Conservation (phyloP, 2,329 filamentous ascomycete genomes). For the Fusarium sp. region DNA sequence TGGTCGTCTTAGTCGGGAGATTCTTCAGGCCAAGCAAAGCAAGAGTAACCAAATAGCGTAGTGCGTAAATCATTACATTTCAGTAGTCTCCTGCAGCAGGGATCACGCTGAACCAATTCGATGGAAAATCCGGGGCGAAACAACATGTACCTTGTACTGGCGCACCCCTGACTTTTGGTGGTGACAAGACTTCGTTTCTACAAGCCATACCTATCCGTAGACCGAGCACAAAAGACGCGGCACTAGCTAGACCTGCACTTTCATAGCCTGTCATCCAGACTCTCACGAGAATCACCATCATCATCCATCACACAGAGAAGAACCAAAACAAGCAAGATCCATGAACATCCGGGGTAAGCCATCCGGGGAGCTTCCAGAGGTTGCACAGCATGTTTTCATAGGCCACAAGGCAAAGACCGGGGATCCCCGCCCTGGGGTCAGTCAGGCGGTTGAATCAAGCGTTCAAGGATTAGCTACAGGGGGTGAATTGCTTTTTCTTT, state of each 20-base stretch:
- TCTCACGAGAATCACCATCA: not conserved
- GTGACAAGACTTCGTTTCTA: not conserved
- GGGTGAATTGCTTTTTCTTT: conserved; percentile 25
- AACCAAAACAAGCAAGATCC: conserved; percentile 5
- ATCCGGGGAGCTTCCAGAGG: conserved; percentile 30
- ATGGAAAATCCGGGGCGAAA: conserved; percentile 45
- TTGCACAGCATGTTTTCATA: conserved; percentile 28
- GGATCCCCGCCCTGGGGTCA: conserved; percentile 17
- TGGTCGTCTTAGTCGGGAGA: not conserved
- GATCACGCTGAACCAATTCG: conserved; percentile 46
- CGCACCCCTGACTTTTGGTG: not conserved
- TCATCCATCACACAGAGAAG: not conserved
- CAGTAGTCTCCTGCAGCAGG: conserved; percentile 35
- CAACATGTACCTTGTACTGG: not conserved
- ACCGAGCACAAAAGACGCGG: conserved; percentile 26
- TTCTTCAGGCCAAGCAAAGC: conserved; percentile 4
- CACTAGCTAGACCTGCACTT: not conserved
- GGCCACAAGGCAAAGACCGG: conserved; percentile 15
- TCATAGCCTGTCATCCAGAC: not conserved
- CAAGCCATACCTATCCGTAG: conserved; percentile 26
- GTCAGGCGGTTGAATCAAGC: conserved; percentile 47
- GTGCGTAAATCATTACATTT: conserved; percentile 9
- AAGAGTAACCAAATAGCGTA: conserved; percentile 23
- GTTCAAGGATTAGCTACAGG: conserved; percentile 29
- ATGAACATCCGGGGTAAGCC: conserved; percentile 41